Percentiles rank a stretch among this genome's conserved stretches.
Conservation (phyloP, 208 protist genomes). For the Porcisia hertigi region DNA sequence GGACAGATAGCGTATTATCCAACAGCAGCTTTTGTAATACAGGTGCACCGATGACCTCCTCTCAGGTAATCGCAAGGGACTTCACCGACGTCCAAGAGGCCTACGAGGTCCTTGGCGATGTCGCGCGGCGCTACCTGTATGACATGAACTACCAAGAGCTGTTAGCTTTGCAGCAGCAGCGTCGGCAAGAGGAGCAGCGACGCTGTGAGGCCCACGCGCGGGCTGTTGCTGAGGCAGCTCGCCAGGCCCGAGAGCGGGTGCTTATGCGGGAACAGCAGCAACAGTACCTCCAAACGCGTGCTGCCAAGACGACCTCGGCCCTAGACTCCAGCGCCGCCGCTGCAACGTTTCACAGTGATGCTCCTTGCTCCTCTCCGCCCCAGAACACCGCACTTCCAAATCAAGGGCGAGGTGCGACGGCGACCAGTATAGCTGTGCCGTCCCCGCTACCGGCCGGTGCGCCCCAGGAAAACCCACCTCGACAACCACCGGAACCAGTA, state of each 20-base stretch:
- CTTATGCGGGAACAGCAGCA: slow-evolving; percentile 26
- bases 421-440: not conserved
- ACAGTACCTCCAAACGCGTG: not conserved
- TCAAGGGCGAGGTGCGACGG: not conserved
- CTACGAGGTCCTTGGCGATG: slow-evolving; percentile 88
- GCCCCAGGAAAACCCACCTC: not conserved
- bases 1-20: not conserved
- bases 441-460: not conserved
- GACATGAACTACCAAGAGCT: slow-evolving; percentile 75
- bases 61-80: not conserved
- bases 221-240: slow-evolving; percentile 22
- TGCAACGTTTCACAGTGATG: not conserved
- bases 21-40: not conserved
- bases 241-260: slow-evolving; percentile 16
- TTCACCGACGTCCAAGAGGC: slow-evolving; percentile 84
- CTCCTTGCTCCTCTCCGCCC: not conserved
- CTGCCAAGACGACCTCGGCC: not conserved
- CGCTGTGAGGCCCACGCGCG: slow-evolving; percentile 19
- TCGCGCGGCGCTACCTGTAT: slow-evolving; percentile 86
- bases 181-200: slow-evolving; percentile 24
- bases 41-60: not conserved
- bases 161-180: slow-evolving; percentile 15
- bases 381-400: not conserved
- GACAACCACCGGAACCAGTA: not conserved
- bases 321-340: not conserved